Conservation (phyloP, 2,329 filamentous ascomycete species). For the Karstenula rhodostoma region DNA sequence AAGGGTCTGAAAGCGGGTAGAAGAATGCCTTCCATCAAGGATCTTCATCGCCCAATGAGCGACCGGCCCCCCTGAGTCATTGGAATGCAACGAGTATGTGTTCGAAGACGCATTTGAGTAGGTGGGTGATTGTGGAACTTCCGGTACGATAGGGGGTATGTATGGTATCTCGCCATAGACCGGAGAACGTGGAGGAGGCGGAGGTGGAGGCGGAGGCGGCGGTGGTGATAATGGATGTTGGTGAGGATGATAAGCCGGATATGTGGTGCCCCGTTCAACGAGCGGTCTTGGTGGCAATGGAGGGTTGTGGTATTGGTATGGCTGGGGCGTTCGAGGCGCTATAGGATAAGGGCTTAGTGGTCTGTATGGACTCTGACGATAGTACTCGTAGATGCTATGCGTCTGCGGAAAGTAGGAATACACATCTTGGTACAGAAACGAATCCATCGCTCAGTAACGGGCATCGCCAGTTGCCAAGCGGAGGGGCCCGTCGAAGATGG, state of each 20-base stretch:
- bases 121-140: slow-evolving; percentile 52
- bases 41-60: slow-evolving; percentile 56
- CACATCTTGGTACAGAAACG: slow-evolving; percentile 10
- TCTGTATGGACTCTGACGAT: slow-evolving; percentile 8
- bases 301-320: slow-evolving; percentile 23
- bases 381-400: slow-evolving; percentile 14
- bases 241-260: slow-evolving; percentile 15
- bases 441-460: slow-evolving; percentile 6
- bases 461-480: slow-evolving; percentile 9
- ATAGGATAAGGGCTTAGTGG: slow-evolving; percentile 10
- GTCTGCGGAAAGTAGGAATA: slow-evolving; percentile 12
- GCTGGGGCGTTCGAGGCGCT: slow-evolving; percentile 36
- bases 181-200: slow-evolving; percentile 18
- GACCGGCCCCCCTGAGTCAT: slow-evolving; percentile 39
- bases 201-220: slow-evolving; percentile 19
- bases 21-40: slow-evolving; percentile 53
- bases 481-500: slow-evolving; percentile 2
- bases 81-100: slow-evolving; percentile 48
- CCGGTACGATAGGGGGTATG: slow-evolving; percentile 47
- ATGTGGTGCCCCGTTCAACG: slow-evolving; percentile 35
- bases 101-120: slow-evolving; percentile 54
- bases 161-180: slow-evolving; percentile 42
- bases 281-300: slow-evolving; percentile 38
- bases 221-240: slow-evolving; percentile 24
- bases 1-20: slow-evolving; percentile 46